Evolutionary conservation across 2,329 filamentous ascomycete species (phyloP), one percentile per base, ranked within the genome.

Genomic region (Truncatella angustata): DNA sequence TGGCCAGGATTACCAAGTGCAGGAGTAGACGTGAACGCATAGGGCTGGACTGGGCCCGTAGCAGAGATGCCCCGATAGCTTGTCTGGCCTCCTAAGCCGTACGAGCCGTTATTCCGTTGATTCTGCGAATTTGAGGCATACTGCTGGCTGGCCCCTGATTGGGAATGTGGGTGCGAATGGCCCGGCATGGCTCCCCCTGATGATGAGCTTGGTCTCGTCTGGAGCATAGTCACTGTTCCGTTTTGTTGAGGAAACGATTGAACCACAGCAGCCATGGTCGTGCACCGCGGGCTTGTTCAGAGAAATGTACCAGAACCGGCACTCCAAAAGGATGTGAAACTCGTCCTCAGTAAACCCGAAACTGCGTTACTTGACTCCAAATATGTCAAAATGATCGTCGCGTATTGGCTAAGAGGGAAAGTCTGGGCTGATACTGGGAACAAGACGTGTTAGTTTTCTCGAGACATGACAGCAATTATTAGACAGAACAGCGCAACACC

Each of bases 221-320:
- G 88, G 64, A 92, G 84, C 81, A 91, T 87, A 58, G 86, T 86
- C 63, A 85, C 80, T 60, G 87, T 85, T 70, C 80, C 79, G 66
- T 85, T 84, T 72, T 90, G 87, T 74, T 90, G 86, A 64, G 88
- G 83, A 68, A 88, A 89, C 56, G 87, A 84, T 75, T 93, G 90
- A 66, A 92, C 87, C 77, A 93, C 79, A 71, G 89, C 88, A 77
- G 89, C 89, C 90, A 94, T 93, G 70, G 69, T 87, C 78, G 45
- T 44, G 9, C 46, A 53, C 18, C 43, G 49, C 5, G 10, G 23
- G 20, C 6, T 24, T 50, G 4, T 20, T 34, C 12, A 4, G 5
- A 36, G 23, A 10, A 23, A 11, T 12, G 18, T 24, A 49, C 4
- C n/a, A 37, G 12, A 16, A 34, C 12, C 30, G 23, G 34, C 34